Evolutionary conservation across 495 filamentous ascomycete species (phyloP).

Genomic region (Tuber brumale): DNA sequence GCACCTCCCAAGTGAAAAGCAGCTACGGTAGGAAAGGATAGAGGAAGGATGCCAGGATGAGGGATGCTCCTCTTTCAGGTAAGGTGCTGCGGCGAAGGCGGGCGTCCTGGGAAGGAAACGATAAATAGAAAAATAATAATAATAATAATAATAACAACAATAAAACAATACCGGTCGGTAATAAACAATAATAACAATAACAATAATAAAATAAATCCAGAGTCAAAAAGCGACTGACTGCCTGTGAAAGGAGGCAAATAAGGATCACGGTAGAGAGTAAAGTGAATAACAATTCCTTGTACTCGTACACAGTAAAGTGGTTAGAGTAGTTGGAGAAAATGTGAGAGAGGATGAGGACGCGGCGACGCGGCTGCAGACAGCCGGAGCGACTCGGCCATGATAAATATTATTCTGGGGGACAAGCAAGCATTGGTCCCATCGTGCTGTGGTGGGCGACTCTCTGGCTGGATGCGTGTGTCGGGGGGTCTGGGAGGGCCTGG

Average conservation of each 20-base stretch:
- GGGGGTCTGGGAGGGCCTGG: neutral
- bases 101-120: neutral
- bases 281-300: neutral
- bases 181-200: neutral
- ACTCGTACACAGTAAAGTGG: neutral
- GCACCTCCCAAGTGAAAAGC: neutral
- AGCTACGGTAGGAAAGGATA: constrained; percentile 21
- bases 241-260: constrained; percentile 6
- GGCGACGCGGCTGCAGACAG: constrained; percentile 36
- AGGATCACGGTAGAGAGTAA: neutral
- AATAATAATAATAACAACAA: neutral
- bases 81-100: constrained; percentile 5
- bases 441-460: constrained; percentile 5
- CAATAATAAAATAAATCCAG: neutral
- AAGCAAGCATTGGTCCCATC: constrained; percentile 35
- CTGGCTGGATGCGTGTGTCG: constrained; percentile 24
- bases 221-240: neutral
- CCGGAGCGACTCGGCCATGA: constrained; percentile 32
- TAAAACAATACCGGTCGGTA: no score
- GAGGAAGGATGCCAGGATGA: constrained; percentile 19
- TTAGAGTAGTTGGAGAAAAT: neutral
- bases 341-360: neutral
- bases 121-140: neutral
- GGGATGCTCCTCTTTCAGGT: constrained; percentile 21
- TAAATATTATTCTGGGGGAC: constrained; percentile 33